Evolutionary conservation across 2,329 filamentous ascomycete genomes (phyloP).

Genomic region (Emydomyces testavorans): DNA sequence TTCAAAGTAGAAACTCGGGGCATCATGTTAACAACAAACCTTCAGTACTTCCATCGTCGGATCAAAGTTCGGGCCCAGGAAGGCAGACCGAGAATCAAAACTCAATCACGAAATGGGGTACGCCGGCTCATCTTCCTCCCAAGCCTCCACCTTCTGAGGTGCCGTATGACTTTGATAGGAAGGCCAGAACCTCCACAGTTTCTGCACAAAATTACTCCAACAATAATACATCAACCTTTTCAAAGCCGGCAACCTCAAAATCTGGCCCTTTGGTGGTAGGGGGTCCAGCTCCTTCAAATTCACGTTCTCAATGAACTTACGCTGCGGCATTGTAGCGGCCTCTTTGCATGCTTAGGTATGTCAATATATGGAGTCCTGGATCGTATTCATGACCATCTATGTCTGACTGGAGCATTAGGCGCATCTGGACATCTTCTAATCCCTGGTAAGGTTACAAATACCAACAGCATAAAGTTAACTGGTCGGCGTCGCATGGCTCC

Average conservation of each 20-base stretch:
- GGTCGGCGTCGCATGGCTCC: slow-evolving; percentile 6
- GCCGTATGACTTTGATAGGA: slow-evolving; percentile 32
- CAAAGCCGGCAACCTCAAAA: slow-evolving; percentile 20
- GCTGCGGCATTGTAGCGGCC: slow-evolving; percentile 7
- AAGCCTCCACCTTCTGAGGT: slow-evolving; percentile 41
- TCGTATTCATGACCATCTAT: not conserved
- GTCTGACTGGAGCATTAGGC: slow-evolving; percentile 8
- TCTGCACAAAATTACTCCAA: slow-evolving; percentile 11
- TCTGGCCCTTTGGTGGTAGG: slow-evolving; percentile 33
- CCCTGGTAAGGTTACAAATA: slow-evolving; percentile 9
- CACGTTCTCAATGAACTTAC: slow-evolving; percentile 4
- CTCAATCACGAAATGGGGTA: slow-evolving; percentile 42
- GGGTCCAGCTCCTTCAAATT: slow-evolving; percentile 22
- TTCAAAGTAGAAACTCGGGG: not conserved
- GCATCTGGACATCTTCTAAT: slow-evolving; percentile 17
- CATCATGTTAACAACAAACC: not conserved
- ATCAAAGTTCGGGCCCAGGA: not conserved
- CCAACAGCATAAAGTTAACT: slow-evolving; percentile 4
- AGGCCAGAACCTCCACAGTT: slow-evolving; percentile 22
- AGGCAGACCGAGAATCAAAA: slow-evolving; percentile 21
- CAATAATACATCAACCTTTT: slow-evolving; percentile 11
- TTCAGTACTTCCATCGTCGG: not conserved
- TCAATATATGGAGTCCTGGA: not conserved
- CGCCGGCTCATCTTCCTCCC: slow-evolving; percentile 39
- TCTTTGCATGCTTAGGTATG: slow-evolving; percentile 8